Evolutionary conservation across 164 flowering plant species (phyloP), one percentile per base, ranked within the genome.

Genomic region (Hamamelis virginiana): DNA sequence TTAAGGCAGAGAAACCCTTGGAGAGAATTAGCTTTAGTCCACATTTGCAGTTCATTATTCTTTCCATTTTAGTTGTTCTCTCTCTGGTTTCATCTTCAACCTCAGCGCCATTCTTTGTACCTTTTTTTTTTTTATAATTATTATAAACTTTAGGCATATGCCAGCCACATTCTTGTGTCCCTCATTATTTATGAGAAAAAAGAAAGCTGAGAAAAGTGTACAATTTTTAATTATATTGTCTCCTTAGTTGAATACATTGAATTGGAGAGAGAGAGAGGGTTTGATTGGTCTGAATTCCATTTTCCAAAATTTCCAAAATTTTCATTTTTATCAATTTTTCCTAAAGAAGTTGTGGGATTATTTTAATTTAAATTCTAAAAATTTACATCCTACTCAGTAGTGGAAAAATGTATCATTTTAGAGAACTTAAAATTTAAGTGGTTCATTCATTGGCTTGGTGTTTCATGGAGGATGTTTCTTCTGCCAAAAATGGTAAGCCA

Each of bases 41-140:
- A 64, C 68, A 71, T 53, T 28, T 59, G 38, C 38, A 27, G 60
- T 47, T 23, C 14, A n/a, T 59, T 48, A 71, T 71, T 55, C 72
- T 69, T 72, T 81, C 55, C 23, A 70, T 72, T 76, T 62, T 68
- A 73, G 65, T 69, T 64, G 22, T 21, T 14, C 11, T 44, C 67
- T 66, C 74, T 79, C 82, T 76, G 72, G 71, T 64, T 64, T 45
- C 66, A 74, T 74, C 19, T 59, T 67, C 72, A 51, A 56, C 67
- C 50, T 22, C 63, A 33, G 22, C 14, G 50, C 21, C 55, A 65
- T 63, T 52, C 45, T 51, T 41, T 33, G 62, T 62, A 59, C 48
- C 25, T 18, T 18, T 45, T 27, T 21, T 33, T 3, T 16, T n/a
- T 51, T 62, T 57, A 9, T 65, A 5, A n/a, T n/a, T n/a, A n/a